Evolutionary conservation across 371 early-diverging fungal genomes (phyloP), one percentile per base, ranked within the genome.

Genomic region (Chytridium lagenaria): DNA sequence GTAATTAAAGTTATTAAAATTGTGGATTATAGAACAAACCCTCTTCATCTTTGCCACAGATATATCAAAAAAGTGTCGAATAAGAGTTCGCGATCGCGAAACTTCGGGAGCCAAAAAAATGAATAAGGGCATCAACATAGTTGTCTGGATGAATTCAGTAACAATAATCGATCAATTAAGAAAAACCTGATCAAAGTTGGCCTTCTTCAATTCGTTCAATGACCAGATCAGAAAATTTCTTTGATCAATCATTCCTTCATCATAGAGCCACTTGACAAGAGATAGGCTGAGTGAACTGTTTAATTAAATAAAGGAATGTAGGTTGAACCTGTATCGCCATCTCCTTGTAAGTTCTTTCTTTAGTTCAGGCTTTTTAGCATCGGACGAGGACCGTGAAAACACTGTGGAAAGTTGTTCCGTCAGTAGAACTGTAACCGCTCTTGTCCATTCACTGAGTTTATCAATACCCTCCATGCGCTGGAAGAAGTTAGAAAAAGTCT

Each of bases 131-230:
- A 68, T 50, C 2, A 68, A 19, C 50, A 68, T 2, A 26, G 2
- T 63, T 19, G 64, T 63, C 64, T 63, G 36, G 10, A 57, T 10
- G 3, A 15, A 37, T 26, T 19, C 40, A 40, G 38, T 5, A 23
- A 66, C 44, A 38, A 23, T 38, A 40, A 44, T 40, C 16, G 19
- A 30, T 5, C 30, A 40, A 66, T 3, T 22, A 5, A 40, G 28
- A 40, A 3, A 5, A 19, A 66, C 66, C 44, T 66, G 66, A 31
- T 68, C 68, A 34, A 68, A 68, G 26, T 68, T 68, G 15, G 51
- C 10, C 34, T 49, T 40, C 34, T 51, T 49, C 34, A 51, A 26
- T 34, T 68, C 51, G 1, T 19, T 51, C 12, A 68, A 40, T 39
- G 68, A 49, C 68, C 68, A 68, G 3, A 51, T 49, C 22, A 68